Evolutionary conservation across 129 eudicot genomes (phyloP), one percentile per base, ranked within the genome.

Genomic region (Arctium minus): DNA sequence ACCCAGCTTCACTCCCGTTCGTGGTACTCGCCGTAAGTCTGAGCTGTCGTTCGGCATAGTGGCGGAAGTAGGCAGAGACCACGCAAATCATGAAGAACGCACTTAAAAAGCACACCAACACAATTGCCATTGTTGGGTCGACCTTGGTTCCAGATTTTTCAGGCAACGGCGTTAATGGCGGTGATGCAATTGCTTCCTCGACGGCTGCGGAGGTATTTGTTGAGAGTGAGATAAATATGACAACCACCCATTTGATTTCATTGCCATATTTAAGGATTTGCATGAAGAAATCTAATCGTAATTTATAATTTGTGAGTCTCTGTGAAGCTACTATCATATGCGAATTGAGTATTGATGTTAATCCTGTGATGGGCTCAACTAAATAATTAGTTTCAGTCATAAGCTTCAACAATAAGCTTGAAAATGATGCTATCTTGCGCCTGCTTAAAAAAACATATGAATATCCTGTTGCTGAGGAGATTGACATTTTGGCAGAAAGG

Each of bases 51-150:
- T 78, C 82, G 3, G 86, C 18, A 39, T 83, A 88, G 2, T 86
- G 89, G 17, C 97, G 91, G 35, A 89, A 50, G 77, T 81, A 92
- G 75, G 88, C 82, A 0, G 94, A 87, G 69, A 92, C 73, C 15
- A 88, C 79, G 8, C 91, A 91, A 76, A 87, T 73, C 76, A 86
- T 42, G 73, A 88, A 85, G 44, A 92, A 88, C 9, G 89, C 86
- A 3, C 74, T 30, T 40, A 87, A 64, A 0, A 92, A 72, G 15
- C 86, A 81, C 72, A 86, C 87, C 18, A 90, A 6, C 22, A 90
- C 79, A 2, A 88, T 83, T 1, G 87, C 89, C 92, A 87, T 85
- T 2, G 86, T 70, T 7, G 97, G 94, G 75, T 83, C 80, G 70
- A 87, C 38, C 33, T 42, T 67, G 11, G 33, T 79, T 42, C 60